Evolutionary conservation across 2,329 filamentous ascomycete species (phyloP), one percentile per base, ranked within the genome.

Genomic region (Rachicladosporium sp.): DNA sequence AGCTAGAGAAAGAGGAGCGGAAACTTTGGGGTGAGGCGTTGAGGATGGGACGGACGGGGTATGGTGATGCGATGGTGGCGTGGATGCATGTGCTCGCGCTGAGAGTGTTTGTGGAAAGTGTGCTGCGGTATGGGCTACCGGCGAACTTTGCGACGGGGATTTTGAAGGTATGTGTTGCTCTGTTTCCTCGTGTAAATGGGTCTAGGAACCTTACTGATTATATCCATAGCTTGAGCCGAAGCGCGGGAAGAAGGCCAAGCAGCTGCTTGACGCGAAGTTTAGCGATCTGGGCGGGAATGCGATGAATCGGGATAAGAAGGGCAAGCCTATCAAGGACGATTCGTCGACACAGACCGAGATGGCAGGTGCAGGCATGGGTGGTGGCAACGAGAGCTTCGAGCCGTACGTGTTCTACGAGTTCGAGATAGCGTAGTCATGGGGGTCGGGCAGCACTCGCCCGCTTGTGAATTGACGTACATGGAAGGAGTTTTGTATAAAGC

Each of bases 371-470:
- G 82, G 68, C 0, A 66, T 72, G 29, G 77, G 76, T 11, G 83
- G 87, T 43, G 15, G 15, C 3, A 80, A 79, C 39, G 71, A 75
- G 50, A 87, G 95, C 60, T 98, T 96, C 67, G 91, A 86, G 44
- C 82, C 91, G 31, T 98, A 93, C 64, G 91, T 96, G 57, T 95
- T 88, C 69, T 98, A 96, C 65, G 85, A 94, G 59, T 83, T 96
- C 58, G 84, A 91, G 57, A 78, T 96, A 49, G 63, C 66, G 52
- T 74, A 62, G 47, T 23, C 35, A 33, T 39, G 37, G 5, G 15
- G 3, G 15, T 3, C 5, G 15, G 15, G 3, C 15, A 19, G 15
- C 5, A 3, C 15, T 3, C 3, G 15, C 5, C 15, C 5, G 15
- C 15, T 3, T 19, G 15, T 19, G 15, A 5, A 5, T 5, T 5